phyloP scores from a whole-genome alignment of 805 yeast genomes.

The Phaffomyces opuntiae region DNA sequence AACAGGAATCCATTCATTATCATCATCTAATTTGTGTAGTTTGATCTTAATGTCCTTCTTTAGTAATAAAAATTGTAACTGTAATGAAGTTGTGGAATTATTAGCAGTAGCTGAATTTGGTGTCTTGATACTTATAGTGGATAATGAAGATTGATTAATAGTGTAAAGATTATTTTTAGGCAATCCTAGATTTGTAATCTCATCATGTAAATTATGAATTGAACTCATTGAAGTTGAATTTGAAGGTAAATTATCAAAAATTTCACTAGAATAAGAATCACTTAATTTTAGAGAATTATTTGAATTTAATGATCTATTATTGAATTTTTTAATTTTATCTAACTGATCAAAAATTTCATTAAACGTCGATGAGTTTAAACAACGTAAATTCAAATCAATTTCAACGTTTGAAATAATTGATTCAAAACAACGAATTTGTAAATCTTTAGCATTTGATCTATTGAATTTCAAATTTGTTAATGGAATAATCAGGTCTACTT shows the following conservation, averaged over 20 bases:
- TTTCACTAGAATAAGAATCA: slow-evolving; percentile 7
- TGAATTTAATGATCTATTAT: background rate
- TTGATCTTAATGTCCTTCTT: slow-evolving; percentile 16
- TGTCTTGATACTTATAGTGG: slow-evolving; percentile 11
- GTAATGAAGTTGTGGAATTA: slow-evolving; percentile 3
- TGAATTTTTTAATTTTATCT: slow-evolving; percentile 1
- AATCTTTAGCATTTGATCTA: slow-evolving; percentile 9
- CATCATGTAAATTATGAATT: slow-evolving; percentile 6
- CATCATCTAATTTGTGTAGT: slow-evolving; percentile 18
- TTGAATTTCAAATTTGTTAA: slow-evolving; percentile 9
- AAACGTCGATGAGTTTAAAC: slow-evolving; percentile 12
- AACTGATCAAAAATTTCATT: slow-evolving; percentile 11
- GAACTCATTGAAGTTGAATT: slow-evolving; percentile 22
- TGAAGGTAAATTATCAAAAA: slow-evolving; percentile 17
- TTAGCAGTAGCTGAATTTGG: slow-evolving; percentile 1
- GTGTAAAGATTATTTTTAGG: slow-evolving; percentile 1
- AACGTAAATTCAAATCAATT: slow-evolving; percentile 19
- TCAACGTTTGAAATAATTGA: slow-evolving; percentile 8
- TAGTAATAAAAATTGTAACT: slow-evolving; percentile 13
- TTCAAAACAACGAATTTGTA: slow-evolving; percentile 11
- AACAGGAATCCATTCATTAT: slow-evolving; percentile 23
- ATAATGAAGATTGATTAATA: slow-evolving; percentile 2
- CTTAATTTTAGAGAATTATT: background rate
- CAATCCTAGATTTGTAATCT: slow-evolving; percentile 1
- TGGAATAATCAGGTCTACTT: slow-evolving; percentile 11